Evolutionary conservation across 1,284 basidiomycete species (phyloP).

Genomic region (Pascua guehoae): DNA sequence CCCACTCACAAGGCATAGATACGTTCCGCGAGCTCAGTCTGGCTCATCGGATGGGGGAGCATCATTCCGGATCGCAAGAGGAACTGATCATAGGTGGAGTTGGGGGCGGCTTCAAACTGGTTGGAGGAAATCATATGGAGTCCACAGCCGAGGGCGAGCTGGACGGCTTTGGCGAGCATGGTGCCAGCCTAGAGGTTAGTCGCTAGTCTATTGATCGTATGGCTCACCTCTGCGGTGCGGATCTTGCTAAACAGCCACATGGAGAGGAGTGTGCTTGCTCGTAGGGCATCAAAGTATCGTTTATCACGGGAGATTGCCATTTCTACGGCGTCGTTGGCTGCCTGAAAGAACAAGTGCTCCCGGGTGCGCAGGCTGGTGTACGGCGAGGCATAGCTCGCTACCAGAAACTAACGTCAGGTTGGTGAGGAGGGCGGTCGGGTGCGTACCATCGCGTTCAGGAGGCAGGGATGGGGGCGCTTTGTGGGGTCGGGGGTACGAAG

Average conservation of each 20-base stretch:
- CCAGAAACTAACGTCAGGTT: slow-evolving; percentile 10
- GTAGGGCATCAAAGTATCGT: slow-evolving; percentile 12
- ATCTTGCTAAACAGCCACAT: slow-evolving; percentile 8
- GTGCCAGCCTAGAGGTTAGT: no score
- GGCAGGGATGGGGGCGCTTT: slow-evolving; percentile 19
- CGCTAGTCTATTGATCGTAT: no score
- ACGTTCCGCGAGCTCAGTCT: slow-evolving; percentile 17
- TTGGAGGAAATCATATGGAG: no score
- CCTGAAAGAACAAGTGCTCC: slow-evolving; percentile 7
- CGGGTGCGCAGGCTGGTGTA: slow-evolving; percentile 6
- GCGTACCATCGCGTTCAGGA: slow-evolving; percentile 22
- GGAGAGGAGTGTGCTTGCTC: slow-evolving; percentile 7
- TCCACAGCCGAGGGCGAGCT: no score
- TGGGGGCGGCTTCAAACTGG: no score
- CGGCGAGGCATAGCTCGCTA: slow-evolving; percentile 12
- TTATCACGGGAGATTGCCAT: slow-evolving; percentile 4
- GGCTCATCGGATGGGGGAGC: not conserved
- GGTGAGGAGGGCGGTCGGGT: not conserved
- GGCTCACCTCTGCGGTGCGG: not conserved
- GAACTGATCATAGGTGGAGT: no score
- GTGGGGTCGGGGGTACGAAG: slow-evolving; percentile 12
- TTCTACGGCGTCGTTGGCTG: slow-evolving; percentile 3
- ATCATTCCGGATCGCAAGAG: not conserved
- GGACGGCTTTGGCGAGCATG: no score
- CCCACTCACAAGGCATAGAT: slow-evolving; percentile 23